Conservation (phyloP, 345 rosid species). For the Alliaria petiolata region DNA sequence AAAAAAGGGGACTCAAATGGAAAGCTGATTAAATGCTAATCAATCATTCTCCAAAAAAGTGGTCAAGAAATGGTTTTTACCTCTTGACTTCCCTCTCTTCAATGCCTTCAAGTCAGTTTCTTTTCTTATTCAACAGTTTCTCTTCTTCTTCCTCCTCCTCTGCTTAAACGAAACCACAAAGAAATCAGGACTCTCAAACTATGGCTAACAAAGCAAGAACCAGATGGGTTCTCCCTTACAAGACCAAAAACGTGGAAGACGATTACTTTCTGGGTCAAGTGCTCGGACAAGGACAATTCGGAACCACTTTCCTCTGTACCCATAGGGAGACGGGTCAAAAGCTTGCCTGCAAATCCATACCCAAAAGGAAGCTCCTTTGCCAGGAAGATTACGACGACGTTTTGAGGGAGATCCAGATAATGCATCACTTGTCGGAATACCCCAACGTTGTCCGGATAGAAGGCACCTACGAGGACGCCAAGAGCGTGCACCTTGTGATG, state of each 20-base stretch:
- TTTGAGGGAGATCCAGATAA: conserved; percentile 83
- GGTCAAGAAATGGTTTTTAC: not conserved
- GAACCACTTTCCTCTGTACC: conserved; percentile 67
- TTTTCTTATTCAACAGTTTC: conserved; percentile 14
- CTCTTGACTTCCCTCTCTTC: conserved; percentile 16
- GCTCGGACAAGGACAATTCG: conserved; percentile 84
- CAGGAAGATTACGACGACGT: conserved; percentile 75
- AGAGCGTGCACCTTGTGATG: conserved; percentile 68
- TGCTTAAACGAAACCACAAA: conserved; percentile 2
- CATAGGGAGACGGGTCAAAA: conserved; percentile 40
- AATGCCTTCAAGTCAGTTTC: conserved; percentile 22
- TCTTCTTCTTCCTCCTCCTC: conserved; percentile 18
- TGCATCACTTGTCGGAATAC: conserved; percentile 75
- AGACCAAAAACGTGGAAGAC: conserved; percentile 34
- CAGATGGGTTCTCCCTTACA: conserved; percentile 34
- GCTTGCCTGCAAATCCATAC: conserved; percentile 79
- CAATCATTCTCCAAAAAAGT: conserved; percentile 2
- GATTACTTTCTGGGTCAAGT: conserved; percentile 44
- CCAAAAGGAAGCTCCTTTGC: conserved; percentile 68
- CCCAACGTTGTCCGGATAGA: conserved; percentile 60
- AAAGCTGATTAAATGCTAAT: conserved; percentile 5
- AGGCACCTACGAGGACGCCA: conserved; percentile 49
- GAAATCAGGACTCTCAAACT: not conserved
- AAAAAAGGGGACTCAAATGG: not conserved
- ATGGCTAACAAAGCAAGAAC: conserved; percentile 31